phyloP scores from a whole-genome alignment of 148 eudicot species.

The Nyssa sinensis region DNA sequence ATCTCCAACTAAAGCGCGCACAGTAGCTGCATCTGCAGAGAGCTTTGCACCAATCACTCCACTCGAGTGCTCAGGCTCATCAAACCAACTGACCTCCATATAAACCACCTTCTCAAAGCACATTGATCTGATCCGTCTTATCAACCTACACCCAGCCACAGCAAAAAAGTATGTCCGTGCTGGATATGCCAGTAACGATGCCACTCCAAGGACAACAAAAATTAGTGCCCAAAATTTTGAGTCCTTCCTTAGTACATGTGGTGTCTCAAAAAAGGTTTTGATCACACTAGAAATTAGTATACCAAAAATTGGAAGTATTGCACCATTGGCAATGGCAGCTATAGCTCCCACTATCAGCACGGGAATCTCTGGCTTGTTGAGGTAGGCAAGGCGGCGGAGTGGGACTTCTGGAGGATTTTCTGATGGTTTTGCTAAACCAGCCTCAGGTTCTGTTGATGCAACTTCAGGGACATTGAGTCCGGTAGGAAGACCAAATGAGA shows the following conservation, averaged over 20 bases:
- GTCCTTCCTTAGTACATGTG: slow-evolving; percentile 31
- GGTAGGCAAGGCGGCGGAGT: slow-evolving; percentile 46
- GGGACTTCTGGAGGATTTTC: slow-evolving; percentile 44
- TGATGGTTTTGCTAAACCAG: background rate
- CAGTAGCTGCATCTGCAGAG: slow-evolving; percentile 69
- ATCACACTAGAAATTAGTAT: slow-evolving; percentile 31
- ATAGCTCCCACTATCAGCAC: slow-evolving; percentile 42
- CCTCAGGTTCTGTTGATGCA: slow-evolving; percentile 19
- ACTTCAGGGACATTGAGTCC: slow-evolving; percentile 20
- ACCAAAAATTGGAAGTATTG: slow-evolving; percentile 42
- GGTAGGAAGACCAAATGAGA: slow-evolving; percentile 38
- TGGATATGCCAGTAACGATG: slow-evolving; percentile 30
- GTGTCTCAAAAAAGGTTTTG: slow-evolving; percentile 36
- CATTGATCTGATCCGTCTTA: slow-evolving; percentile 51
- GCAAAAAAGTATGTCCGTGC: slow-evolving; percentile 39
- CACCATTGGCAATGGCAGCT: slow-evolving; percentile 38
- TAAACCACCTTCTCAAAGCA: slow-evolving; percentile 68
- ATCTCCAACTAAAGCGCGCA: slow-evolving; percentile 79
- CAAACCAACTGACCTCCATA: slow-evolving; percentile 89
- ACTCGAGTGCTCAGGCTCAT: slow-evolving; percentile 67
- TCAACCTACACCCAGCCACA: slow-evolving; percentile 54
- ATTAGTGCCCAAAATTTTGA: slow-evolving; percentile 49
- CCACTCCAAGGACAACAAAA: slow-evolving; percentile 31
- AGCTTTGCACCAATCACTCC: slow-evolving; percentile 81
- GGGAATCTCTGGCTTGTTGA: slow-evolving; percentile 61